Conservation (phyloP, 2,329 filamentous ascomycete species). For the Colletotrichum sp. region DNA sequence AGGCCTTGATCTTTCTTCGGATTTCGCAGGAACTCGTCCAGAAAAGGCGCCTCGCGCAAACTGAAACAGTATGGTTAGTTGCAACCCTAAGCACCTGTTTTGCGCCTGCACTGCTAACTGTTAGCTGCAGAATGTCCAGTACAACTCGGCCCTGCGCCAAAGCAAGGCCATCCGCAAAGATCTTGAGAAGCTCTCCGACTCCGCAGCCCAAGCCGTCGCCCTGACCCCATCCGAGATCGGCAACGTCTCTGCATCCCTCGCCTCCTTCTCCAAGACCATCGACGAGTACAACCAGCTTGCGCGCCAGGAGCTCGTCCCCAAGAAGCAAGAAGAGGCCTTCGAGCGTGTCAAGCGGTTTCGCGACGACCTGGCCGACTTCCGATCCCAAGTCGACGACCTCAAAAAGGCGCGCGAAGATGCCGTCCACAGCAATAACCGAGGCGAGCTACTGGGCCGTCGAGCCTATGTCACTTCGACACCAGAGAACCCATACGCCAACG, state of each 20-base stretch:
- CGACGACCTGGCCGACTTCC: conserved; percentile 79
- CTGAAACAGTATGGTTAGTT: background rate
- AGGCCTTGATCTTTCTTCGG: background rate
- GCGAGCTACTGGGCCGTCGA: conserved; percentile 84
- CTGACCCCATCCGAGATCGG: conserved; percentile 63
- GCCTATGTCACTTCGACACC: conserved; percentile 81
- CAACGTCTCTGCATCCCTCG: conserved; percentile 79
- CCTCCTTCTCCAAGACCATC: conserved; percentile 84
- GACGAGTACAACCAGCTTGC: conserved; percentile 90
- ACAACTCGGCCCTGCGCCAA: conserved; percentile 87
- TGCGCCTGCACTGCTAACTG: conserved; percentile 28
- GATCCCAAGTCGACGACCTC: conserved; percentile 76
- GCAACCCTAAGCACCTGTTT: background rate
- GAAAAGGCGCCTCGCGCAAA: background rate
- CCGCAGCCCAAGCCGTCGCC: conserved; percentile 62
- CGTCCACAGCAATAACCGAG: conserved; percentile 68
- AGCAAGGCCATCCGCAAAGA: conserved; percentile 80
- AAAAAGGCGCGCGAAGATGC: conserved; percentile 81
- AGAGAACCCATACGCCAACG: conserved; percentile 89
- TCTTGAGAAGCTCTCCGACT: conserved; percentile 71
- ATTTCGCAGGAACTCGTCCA: background rate
- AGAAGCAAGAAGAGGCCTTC: conserved; percentile 89
- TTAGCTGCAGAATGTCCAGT: conserved; percentile 73
- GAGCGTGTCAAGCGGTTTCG: conserved; percentile 89
- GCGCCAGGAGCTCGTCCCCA: conserved; percentile 85